Conservation (phyloP, 1,139 yeast species). For the Suzukiozyma palmioleophila region DNA sequence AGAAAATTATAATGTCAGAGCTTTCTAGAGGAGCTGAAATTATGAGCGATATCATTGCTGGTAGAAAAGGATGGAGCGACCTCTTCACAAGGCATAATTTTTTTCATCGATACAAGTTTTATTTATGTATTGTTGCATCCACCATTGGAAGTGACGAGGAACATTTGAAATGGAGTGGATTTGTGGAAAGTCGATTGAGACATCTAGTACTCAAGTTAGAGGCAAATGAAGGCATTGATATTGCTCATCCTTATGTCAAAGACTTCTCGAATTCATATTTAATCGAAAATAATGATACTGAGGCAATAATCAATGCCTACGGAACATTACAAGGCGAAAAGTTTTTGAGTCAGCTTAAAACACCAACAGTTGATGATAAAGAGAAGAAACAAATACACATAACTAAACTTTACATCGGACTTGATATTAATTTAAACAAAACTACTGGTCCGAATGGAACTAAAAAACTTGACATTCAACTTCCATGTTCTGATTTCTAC, state of each 20-base stretch:
- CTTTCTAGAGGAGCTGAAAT: conserved; percentile 69
- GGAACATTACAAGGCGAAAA: conserved; percentile 40
- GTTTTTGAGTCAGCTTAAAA: conserved; percentile 1
- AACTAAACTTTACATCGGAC: conserved; percentile 77
- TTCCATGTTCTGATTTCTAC: conserved; percentile 88
- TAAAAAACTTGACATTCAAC: conserved; percentile 77
- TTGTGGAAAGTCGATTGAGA: conserved; percentile 86
- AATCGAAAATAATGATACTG: conserved; percentile 48
- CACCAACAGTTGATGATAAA: conserved; percentile 7
- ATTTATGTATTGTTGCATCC: conserved; percentile 75
- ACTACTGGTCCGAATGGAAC: conserved; percentile 26
- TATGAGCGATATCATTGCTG: conserved; percentile 63
- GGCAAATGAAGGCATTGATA: conserved; percentile 60
- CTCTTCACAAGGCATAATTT: conserved; percentile 75
- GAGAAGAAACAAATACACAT: conserved; percentile 44
- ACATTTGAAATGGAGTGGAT: conserved; percentile 85
- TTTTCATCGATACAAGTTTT: conserved; percentile 79
- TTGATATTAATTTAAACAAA: conserved; percentile 51
- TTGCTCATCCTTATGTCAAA: conserved; percentile 90
- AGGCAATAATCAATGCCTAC: conserved; percentile 48
- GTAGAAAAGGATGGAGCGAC: conserved; percentile 68
- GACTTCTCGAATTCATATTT: conserved; percentile 58
- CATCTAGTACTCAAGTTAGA: conserved; percentile 80
- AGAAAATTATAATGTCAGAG: conserved; percentile 71
- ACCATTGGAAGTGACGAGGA: conserved; percentile 71